phyloP scores from a whole-genome alignment of 306 rosid genomes.

The Hippophae rhamnoides region DNA sequence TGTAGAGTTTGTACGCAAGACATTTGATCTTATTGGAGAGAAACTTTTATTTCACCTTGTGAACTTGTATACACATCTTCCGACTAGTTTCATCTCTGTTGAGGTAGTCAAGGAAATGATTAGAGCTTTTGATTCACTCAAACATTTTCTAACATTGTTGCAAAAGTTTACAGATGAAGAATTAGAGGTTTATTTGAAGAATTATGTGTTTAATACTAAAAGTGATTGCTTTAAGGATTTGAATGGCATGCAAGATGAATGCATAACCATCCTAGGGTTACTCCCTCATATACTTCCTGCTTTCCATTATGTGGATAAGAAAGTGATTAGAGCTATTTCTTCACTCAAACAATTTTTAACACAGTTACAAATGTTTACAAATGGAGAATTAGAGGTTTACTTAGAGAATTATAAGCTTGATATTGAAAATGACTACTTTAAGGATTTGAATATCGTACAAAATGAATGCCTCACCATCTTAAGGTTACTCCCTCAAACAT shows the following conservation, averaged over 20 bases:
- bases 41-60: slow-evolving; percentile 7
- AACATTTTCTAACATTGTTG: slow-evolving; percentile 11
- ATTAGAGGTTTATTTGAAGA: background rate
- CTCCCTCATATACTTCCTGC: background rate
- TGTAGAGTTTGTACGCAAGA: slow-evolving; percentile 26
- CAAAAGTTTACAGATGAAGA: background rate
- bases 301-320: slow-evolving; percentile 10
- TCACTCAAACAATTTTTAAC: no score
- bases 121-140: slow-evolving; percentile 20
- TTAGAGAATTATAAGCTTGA: background rate
- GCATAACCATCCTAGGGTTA: no score
- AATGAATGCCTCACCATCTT: slow-evolving; percentile 11
- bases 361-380: background rate
- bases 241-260: no score
- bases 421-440: slow-evolving; percentile 1
- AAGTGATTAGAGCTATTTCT: background rate
- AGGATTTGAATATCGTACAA: slow-evolving; percentile 5
- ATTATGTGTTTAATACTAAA: no score
- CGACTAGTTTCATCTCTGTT: slow-evolving; percentile 35
- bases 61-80: slow-evolving; percentile 37
- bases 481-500: slow-evolving; percentile 20
- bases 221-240: background rate
- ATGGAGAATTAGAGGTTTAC: slow-evolving; percentile 9
- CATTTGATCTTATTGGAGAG: slow-evolving; percentile 8
- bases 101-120: slow-evolving; percentile 18